Evolutionary conservation across 2,329 filamentous ascomycete species (phyloP).

Genomic region (Incumbomyces delicatus): DNA sequence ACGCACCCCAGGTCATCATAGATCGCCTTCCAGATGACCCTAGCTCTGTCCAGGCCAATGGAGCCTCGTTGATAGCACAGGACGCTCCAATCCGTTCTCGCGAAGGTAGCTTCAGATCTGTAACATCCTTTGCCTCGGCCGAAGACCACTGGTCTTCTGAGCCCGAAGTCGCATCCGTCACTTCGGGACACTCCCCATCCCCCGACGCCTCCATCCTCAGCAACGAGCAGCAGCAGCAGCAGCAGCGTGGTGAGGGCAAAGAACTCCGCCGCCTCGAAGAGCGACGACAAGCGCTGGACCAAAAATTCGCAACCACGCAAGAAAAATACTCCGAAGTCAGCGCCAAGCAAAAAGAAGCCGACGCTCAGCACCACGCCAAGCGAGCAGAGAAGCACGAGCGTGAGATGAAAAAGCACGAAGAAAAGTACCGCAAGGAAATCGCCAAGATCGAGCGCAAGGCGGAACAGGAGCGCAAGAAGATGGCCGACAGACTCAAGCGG

Average conservation of each 20-base stretch:
- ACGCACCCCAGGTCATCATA: slow-evolving; percentile 42
- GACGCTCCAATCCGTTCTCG: slow-evolving; percentile 10
- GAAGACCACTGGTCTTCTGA: slow-evolving; percentile 20
- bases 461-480: slow-evolving; percentile 31
- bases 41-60: neutral
- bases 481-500: slow-evolving; percentile 30
- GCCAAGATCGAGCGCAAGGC: slow-evolving; percentile 34
- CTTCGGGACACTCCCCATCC: slow-evolving; percentile 20
- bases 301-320: slow-evolving; percentile 28
- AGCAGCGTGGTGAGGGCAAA: slow-evolving; percentile 25
- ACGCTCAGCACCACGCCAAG: slow-evolving; percentile 19
- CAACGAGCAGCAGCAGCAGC: slow-evolving; percentile 27
- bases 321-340: slow-evolving; percentile 18
- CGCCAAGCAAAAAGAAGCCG: slow-evolving; percentile 16
- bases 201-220: slow-evolving; percentile 22
- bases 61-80: slow-evolving; percentile 11
- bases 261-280: slow-evolving; percentile 34
- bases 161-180: slow-evolving; percentile 11
- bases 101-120: slow-evolving; percentile 11
- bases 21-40: slow-evolving; percentile 34
- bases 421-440: slow-evolving; percentile 26
- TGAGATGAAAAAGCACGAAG: slow-evolving; percentile 23
- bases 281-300: slow-evolving; percentile 31
- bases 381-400: slow-evolving; percentile 23
- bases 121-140: slow-evolving; percentile 24